Conservation (phyloP, 179 eudicot species). For the Beta macrorhiza region DNA sequence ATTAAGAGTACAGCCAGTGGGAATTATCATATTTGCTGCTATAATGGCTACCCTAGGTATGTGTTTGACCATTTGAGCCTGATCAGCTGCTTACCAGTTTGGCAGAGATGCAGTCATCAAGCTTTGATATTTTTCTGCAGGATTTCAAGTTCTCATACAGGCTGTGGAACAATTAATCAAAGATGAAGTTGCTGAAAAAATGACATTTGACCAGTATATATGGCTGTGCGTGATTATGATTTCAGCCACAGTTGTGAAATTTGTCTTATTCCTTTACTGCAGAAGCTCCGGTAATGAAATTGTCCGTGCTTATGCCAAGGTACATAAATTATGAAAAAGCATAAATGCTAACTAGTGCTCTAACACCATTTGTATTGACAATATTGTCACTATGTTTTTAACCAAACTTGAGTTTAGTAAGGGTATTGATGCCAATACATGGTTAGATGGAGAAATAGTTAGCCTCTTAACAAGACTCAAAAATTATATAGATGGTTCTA, state of each 20-base stretch:
- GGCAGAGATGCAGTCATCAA: neutral
- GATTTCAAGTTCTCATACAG: constrained; percentile 85
- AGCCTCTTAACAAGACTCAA: too few relatives aligned
- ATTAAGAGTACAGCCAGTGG: constrained; percentile 95
- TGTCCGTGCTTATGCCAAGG: constrained; percentile 96
- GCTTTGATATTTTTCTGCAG: constrained; percentile 34
- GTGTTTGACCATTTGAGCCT: constrained; percentile 18
- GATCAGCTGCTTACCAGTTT: neutral
- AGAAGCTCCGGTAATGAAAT: constrained; percentile 72
- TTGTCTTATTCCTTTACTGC: constrained; percentile 78
- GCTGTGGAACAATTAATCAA: constrained; percentile 63
- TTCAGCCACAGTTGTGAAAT: constrained; percentile 67
- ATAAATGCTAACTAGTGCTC: too few relatives aligned
- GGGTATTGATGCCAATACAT: too few relatives aligned
- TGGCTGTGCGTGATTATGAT: constrained; percentile 84
- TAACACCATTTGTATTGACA: too few relatives aligned
- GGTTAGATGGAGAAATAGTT: too few relatives aligned
- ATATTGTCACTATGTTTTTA: too few relatives aligned
- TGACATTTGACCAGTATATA: constrained; percentile 48
- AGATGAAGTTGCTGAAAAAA: constrained; percentile 45
- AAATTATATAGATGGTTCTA: neutral
- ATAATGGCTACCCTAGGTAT: constrained; percentile 96
- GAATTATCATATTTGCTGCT: constrained; percentile 90
- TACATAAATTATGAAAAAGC: constrained; percentile 16
- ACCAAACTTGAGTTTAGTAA: too few relatives aligned